Conservation (phyloP, 768 basidiomycete genomes). For the Boletus vinaceobasis region DNA sequence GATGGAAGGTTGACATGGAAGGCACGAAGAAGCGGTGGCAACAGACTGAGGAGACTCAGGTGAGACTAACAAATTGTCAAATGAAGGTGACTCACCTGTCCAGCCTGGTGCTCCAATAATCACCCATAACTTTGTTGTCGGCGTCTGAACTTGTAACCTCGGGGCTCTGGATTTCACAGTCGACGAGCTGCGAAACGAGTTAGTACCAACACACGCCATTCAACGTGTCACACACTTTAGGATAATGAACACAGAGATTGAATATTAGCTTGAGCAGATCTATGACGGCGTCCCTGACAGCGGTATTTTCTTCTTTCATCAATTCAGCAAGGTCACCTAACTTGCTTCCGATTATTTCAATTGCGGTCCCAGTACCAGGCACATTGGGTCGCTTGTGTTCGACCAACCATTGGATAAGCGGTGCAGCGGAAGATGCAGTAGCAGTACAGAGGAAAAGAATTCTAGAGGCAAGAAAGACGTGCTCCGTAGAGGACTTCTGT, state of each 20-base stretch:
- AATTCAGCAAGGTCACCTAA: conserved; percentile 52
- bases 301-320: conserved; percentile 43
- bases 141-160: conserved; percentile 14
- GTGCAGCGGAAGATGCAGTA: conserved; percentile 42
- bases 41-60: conserved; percentile 38
- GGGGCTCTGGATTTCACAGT: conserved; percentile 41
- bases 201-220: not conserved
- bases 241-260: conserved; percentile 79
- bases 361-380: conserved; percentile 39
- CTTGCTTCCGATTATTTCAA: conserved; percentile 60
- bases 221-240: conserved; percentile 47
- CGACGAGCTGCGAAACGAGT: conserved; percentile 31
- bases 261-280: conserved; percentile 85
- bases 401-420: conserved; percentile 54
- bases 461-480: conserved; percentile 70
- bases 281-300: conserved; percentile 63
- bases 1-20: conserved; percentile 64
- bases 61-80: not conserved
- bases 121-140: conserved; percentile 56
- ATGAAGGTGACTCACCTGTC: conserved; percentile 52
- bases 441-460: conserved; percentile 75
- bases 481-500: conserved; percentile 64
- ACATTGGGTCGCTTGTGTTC: conserved; percentile 57
- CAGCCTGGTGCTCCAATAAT: conserved; percentile 71
- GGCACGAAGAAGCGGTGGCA: conserved; percentile 66